Percentiles rank a stretch among this genome's conserved stretches.
Evolutionary conservation across 176 grass and related monocot species (phyloP).

Genomic region (Carex myosuroides): DNA sequence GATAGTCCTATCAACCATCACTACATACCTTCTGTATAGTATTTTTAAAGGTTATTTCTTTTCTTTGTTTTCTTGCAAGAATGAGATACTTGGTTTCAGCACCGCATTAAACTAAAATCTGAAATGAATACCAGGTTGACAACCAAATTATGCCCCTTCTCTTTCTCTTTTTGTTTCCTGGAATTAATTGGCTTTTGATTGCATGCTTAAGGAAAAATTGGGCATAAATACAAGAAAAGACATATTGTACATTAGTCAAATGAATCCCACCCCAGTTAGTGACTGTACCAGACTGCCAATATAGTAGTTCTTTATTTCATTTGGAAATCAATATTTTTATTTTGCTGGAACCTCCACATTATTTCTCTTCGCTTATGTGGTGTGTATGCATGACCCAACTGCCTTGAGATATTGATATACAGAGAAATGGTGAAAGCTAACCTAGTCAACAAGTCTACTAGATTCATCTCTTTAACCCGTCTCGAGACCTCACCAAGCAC

Average conservation of each 20-base stretch:
- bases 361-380: not conserved
- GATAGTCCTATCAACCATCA: not conserved
- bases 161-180: not conserved
- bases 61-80: slow-evolving; percentile 8
- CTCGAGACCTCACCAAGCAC: slow-evolving; percentile 73
- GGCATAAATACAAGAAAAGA: not conserved
- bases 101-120: not conserved
- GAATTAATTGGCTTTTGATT: not conserved
- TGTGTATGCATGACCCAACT: not conserved
- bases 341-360: not conserved
- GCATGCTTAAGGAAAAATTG: not conserved
- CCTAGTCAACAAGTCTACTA: slow-evolving; percentile 96
- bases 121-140: not conserved
- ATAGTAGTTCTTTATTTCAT: not conserved
- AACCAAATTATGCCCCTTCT: not conserved
- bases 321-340: not conserved
- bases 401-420: not conserved
- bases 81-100: slow-evolving; percentile 1
- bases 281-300: not conserved
- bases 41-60: not conserved
- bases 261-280: not conserved
- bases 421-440: slow-evolving; percentile 20
- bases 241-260: not conserved
- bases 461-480: slow-evolving; percentile 80
- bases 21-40: not conserved